Evolutionary conservation across 1,284 basidiomycete species (phyloP).

Genomic region (Cutaneotrichosporon sp.): DNA sequence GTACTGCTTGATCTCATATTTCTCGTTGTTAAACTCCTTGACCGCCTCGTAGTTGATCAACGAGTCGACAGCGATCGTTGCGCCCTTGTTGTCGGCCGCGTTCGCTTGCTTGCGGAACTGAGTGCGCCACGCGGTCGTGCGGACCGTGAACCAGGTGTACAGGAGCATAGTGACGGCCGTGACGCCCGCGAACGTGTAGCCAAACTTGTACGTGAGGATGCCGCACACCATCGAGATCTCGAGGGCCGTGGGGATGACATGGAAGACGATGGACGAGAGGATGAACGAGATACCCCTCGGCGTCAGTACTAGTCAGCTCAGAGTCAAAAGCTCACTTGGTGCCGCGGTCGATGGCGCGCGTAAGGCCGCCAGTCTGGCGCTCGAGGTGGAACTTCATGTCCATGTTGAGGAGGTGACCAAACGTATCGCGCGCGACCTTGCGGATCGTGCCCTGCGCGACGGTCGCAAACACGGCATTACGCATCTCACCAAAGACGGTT

Average conservation of each 20-base stretch:
- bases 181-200: slow-evolving; percentile 92
- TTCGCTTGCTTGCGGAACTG: slow-evolving; percentile 93
- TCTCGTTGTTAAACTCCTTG: slow-evolving; percentile 98
- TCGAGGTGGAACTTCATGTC: slow-evolving; percentile 91
- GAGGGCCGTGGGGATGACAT: slow-evolving; percentile 91
- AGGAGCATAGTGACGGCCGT: slow-evolving; percentile 80
- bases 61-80: slow-evolving; percentile 89
- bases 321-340: slow-evolving; percentile 69
- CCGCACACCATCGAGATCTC: slow-evolving; percentile 97
- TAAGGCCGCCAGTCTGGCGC: slow-evolving; percentile 91
- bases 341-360: slow-evolving; percentile 92
- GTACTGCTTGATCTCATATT: slow-evolving; percentile 85
- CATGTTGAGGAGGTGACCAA: slow-evolving; percentile 85
- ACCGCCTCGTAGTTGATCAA: slow-evolving; percentile 98
- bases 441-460: slow-evolving; percentile 93
- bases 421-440: slow-evolving; percentile 88
- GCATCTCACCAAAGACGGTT: slow-evolving; percentile 82
- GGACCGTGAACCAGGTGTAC: slow-evolving; percentile 96
- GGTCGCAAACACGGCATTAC: slow-evolving; percentile 95
- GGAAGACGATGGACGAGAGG: slow-evolving; percentile 88
- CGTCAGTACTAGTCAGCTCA: background rate
- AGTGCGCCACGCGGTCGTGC: slow-evolving; percentile 93
- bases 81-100: slow-evolving; percentile 92
- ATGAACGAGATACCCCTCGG: slow-evolving; percentile 92
- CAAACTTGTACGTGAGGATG: slow-evolving; percentile 96